phyloP scores from a whole-genome alignment of 2,329 filamentous ascomycete species.

The Ilyonectria destructans region DNA sequence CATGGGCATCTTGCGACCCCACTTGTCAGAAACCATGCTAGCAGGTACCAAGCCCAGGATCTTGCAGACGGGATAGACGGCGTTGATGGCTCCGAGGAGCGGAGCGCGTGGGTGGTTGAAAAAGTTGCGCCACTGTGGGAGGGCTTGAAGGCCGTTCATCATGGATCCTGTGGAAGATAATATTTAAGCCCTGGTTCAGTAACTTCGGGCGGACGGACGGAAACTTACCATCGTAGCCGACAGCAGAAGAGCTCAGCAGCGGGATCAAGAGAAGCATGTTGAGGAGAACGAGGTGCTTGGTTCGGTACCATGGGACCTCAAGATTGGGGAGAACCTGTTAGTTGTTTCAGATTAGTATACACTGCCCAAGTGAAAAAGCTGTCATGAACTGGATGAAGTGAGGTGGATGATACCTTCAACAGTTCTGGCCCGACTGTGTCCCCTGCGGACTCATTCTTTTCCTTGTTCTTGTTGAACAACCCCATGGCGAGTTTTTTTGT shows the following conservation, averaged over 20 bases:
- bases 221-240: slow-evolving; percentile 59
- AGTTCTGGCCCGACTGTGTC: background rate
- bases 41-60: slow-evolving; percentile 55
- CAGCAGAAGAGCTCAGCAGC: slow-evolving; percentile 57
- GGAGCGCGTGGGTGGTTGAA: slow-evolving; percentile 55
- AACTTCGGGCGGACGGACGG: background rate
- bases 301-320: slow-evolving; percentile 57
- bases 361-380: too few relatives aligned
- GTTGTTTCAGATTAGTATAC: background rate
- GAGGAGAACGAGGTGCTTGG: slow-evolving; percentile 58
- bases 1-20: slow-evolving; percentile 58
- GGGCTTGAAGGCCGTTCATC: slow-evolving; percentile 62
- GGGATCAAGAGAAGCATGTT: slow-evolving; percentile 61
- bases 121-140: slow-evolving; percentile 58
- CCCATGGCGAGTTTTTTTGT: too few relatives aligned
- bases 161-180: slow-evolving; percentile 49
- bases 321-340: slow-evolving; percentile 56
- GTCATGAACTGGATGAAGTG: too few relatives aligned
- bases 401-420: background rate
- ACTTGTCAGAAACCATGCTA: slow-evolving; percentile 53
- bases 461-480: background rate
- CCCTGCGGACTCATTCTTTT: too few relatives aligned
- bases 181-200: too few relatives aligned
- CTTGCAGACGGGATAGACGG: slow-evolving; percentile 56
- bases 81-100: slow-evolving; percentile 54